These are phyloP conservation scores for Diaporthe humulicola DNA, from an alignment of 2,329 filamentous ascomycete genomes.

Conservation along the genomic window DNA sequence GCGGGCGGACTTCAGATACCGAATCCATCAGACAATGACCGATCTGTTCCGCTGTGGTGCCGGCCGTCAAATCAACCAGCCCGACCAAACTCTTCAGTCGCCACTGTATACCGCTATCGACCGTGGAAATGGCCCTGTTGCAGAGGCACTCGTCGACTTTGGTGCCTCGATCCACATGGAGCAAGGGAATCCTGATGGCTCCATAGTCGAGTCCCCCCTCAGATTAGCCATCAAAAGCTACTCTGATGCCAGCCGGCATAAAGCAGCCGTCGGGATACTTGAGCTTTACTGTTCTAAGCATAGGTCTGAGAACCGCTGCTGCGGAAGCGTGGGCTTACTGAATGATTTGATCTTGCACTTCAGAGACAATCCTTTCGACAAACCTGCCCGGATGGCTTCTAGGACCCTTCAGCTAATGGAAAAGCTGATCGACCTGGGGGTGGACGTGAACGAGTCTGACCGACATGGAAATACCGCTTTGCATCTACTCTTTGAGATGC, in stretches of 20 bases:
- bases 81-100: not conserved
- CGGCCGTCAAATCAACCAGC: not conserved
- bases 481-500: not conserved
- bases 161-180: not conserved
- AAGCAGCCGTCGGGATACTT: not conserved
- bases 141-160: not conserved
- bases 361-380: not conserved
- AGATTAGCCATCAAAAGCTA: not conserved
- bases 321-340: not conserved
- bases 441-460: not conserved
- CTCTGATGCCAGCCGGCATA: not conserved
- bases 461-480: not conserved
- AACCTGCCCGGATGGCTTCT: no score
- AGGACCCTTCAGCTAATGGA: not conserved
- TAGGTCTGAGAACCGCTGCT: not conserved
- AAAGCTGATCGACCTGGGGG: not conserved
- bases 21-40: not conserved
- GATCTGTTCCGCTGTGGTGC: not conserved
- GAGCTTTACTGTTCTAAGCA: not conserved
- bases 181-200: not conserved
- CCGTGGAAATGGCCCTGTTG: not conserved
- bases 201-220: not conserved
- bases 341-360: constrained; percentile 4
- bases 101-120: not conserved
- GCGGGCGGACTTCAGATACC: not conserved